Conservation (phyloP, 164 flowering plant species). For the Chimonanthus praecox region DNA sequence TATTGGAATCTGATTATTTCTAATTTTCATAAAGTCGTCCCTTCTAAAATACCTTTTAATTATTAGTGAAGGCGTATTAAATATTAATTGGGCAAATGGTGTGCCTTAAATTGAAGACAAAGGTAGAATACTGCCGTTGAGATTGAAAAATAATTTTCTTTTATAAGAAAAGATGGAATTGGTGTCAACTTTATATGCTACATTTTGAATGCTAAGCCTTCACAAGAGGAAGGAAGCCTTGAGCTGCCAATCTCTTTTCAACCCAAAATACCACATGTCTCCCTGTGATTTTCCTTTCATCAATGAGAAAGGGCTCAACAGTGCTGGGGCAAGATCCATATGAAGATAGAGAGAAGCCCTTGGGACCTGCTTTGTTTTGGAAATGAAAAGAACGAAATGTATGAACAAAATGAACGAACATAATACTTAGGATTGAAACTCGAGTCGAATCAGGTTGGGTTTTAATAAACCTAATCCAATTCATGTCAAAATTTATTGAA, state of each 20-base stretch:
- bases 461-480: too few relatives aligned
- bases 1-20: neutral
- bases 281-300: slow-evolving; percentile 73
- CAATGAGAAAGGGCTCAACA: slow-evolving; percentile 81
- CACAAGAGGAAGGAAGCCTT: slow-evolving; percentile 87
- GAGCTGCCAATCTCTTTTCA: slow-evolving; percentile 86
- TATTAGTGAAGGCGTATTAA: neutral
- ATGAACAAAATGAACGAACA: too few relatives aligned
- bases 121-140: neutral
- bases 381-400: neutral
- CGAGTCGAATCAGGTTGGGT: too few relatives aligned
- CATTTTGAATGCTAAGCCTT: slow-evolving; percentile 19
- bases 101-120: neutral
- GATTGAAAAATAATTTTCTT: neutral
- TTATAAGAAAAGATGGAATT: too few relatives aligned
- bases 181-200: neutral
- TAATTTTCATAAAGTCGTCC: neutral
- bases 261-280: slow-evolving; percentile 86
- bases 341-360: slow-evolving; percentile 77
- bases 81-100: too few relatives aligned
- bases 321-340: slow-evolving; percentile 70
- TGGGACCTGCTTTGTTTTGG: slow-evolving; percentile 46
- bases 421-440: too few relatives aligned
- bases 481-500: too few relatives aligned
- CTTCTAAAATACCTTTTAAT: neutral